Evolutionary conservation across 192 early-diverging fungal genomes (phyloP).

Genomic region (Rhizophlyctis rosea): DNA sequence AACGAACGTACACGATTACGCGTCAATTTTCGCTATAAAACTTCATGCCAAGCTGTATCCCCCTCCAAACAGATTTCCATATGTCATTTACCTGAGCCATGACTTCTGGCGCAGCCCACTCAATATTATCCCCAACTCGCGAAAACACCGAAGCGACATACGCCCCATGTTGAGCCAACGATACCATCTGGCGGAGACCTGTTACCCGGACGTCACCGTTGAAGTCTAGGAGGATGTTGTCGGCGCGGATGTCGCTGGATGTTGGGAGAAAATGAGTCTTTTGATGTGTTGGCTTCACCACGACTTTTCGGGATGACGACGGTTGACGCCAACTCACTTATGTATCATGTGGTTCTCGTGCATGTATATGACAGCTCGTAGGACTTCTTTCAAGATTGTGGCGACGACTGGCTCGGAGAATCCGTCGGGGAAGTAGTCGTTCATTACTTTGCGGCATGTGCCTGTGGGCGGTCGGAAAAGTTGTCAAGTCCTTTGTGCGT

Average conservation of each 20-base stretch:
- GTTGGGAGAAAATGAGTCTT: slow-evolving; percentile 10
- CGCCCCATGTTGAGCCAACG: slow-evolving; percentile 38
- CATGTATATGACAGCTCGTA: slow-evolving; percentile 51
- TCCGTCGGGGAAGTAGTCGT: slow-evolving; percentile 46
- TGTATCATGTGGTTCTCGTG: slow-evolving; percentile 60
- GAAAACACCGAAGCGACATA: slow-evolving; percentile 47
- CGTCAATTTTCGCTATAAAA: neutral
- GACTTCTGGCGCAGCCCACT: slow-evolving; percentile 61
- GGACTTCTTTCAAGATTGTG: slow-evolving; percentile 51
- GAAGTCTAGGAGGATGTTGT: slow-evolving; percentile 52
- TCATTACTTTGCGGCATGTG: slow-evolving; percentile 45
- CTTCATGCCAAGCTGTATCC: neutral
- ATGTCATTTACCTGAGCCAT: slow-evolving; percentile 52
- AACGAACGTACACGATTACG: neutral
- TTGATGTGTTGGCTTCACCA: neutral
- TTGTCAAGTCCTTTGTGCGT: neutral
- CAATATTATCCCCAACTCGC: slow-evolving; percentile 53
- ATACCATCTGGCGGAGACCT: slow-evolving; percentile 50
- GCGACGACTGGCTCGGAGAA: slow-evolving; percentile 48
- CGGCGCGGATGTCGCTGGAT: slow-evolving; percentile 52
- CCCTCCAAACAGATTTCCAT: no score
- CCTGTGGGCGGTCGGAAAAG: slow-evolving; percentile 29
- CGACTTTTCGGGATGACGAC: neutral
- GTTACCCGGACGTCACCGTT: slow-evolving; percentile 52
- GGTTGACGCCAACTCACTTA: slow-evolving; percentile 47